Conservation (phyloP, 2,329 filamentous ascomycete genomes). For the Trichoderma sp. region DNA sequence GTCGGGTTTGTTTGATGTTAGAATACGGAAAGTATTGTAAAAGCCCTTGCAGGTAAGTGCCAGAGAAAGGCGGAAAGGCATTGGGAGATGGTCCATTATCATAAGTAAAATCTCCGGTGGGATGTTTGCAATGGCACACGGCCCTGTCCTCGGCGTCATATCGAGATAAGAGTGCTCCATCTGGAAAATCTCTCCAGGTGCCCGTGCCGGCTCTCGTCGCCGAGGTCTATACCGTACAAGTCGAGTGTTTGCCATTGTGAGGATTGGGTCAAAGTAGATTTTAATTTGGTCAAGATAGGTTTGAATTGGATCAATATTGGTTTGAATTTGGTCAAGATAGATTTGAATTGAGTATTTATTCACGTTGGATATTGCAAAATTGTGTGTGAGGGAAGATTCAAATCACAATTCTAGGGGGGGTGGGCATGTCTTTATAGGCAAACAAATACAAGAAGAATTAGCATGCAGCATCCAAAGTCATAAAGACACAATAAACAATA, state of each 20-base stretch:
- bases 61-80: neutral
- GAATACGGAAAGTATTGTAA: neutral
- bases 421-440: neutral
- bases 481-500: neutral
- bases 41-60: neutral
- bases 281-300: neutral
- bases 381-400: neutral
- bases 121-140: neutral
- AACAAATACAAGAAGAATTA: neutral
- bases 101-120: neutral
- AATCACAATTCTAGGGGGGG: neutral
- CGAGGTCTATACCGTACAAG: neutral
- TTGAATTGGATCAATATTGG: too few relatives aligned
- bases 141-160: neutral
- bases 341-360: neutral
- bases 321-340: too few relatives aligned
- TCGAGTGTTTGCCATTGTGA: neutral
- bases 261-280: neutral
- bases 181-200: neutral
- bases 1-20: neutral
- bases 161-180: neutral
- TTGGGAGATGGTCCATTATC: neutral
- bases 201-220: neutral
- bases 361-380: neutral
- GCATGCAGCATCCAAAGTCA: neutral